Conservation (phyloP, 2,329 filamentous ascomycete genomes). For the Juglanconis oblonga region DNA sequence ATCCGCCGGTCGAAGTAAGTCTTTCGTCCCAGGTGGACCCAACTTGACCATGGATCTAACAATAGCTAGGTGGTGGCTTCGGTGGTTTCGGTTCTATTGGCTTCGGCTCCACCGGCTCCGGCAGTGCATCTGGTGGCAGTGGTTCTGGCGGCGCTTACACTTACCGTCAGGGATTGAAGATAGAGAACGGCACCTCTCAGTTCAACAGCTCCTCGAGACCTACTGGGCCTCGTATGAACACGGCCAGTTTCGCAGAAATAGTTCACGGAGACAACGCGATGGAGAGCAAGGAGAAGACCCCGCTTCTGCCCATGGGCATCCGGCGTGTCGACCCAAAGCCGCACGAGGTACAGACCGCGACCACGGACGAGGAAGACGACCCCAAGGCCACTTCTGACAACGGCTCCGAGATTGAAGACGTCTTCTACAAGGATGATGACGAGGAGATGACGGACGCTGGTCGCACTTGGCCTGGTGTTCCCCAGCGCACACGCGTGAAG, state of each 20-base stretch:
- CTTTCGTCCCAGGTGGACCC: not conserved
- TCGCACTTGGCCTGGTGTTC: constrained; percentile 42
- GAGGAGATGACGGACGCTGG: constrained; percentile 31
- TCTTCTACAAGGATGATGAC: constrained; percentile 13
- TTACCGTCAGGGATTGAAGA: constrained; percentile 9
- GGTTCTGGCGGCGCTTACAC: not conserved
- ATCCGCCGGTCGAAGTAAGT: constrained; percentile 6
- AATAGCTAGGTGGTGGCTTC: not conserved
- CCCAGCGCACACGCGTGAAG: constrained; percentile 28
- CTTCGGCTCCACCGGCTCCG: constrained; percentile 18
- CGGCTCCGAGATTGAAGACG: constrained; percentile 30
- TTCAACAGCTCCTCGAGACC: constrained; percentile 13
- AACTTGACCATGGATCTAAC: not conserved
- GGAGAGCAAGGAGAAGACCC: constrained; percentile 15
- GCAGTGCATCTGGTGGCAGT: constrained; percentile 3
- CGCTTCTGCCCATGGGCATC: constrained; percentile 50
- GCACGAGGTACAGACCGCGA: constrained; percentile 47
- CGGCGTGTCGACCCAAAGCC: constrained; percentile 53
- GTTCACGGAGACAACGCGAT: constrained; percentile 10
- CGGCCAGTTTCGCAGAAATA: constrained; percentile 16
- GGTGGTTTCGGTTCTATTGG: constrained; percentile 11
- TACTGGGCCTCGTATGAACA: constrained; percentile 18
- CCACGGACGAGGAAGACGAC: constrained; percentile 54
- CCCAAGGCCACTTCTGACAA: constrained; percentile 36
- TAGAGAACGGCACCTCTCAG: constrained; percentile 3